Base-by-base conservation (phyloP, 139 green algal genomes). In the Ettlia oleoabundans region DNA sequence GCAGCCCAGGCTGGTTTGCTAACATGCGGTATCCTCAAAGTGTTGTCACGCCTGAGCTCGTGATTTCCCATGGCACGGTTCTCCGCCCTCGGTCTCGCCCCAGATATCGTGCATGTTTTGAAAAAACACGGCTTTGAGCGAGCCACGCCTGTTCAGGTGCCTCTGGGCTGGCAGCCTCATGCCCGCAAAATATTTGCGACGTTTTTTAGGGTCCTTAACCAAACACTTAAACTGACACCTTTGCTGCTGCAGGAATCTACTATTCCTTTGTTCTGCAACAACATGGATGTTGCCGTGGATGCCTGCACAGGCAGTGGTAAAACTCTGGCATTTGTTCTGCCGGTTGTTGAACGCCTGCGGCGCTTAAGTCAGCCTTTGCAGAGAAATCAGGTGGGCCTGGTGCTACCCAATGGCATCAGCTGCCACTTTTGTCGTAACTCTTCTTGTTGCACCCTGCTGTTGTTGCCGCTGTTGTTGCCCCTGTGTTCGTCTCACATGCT, bases 251-350 rank as follows among this genome's bases (percentile, higher is more conserved):
- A 99, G 76, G 94, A 94, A 43, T 95, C 95, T 4, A 93, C 90
- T 3, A 98, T 99, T 33, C 96, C 96, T 0, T 73, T 99, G 55
- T 95, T 99, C 13, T 87, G 82, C 38, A 91, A 89, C 18, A 93
- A 99, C 90, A 98, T 98, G 81, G 97, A 99, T 82, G 97, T 99
- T 2, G 90, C 92, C 9, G 97, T 99, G 22, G 96, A 99, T 35
- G 97, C 97, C 0, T 94, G 88, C 85, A 99, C 97, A 1, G 97
- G 97, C n/a, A 96, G 90, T 19, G 97, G 97, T 18, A 99, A 99
- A 85, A 99, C 97, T 0, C 89, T 99, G 10, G 96, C 97, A 1
- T 99, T 99, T 73, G 84, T 99, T 3, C 69, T 99, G 28, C 97
- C 97, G 5, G 82, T 98, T 0, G 83, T 98, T 13, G 96, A 99